Conservation (phyloP, 352 stramenopile species). For the Phytophthora tentaculata region DNA sequence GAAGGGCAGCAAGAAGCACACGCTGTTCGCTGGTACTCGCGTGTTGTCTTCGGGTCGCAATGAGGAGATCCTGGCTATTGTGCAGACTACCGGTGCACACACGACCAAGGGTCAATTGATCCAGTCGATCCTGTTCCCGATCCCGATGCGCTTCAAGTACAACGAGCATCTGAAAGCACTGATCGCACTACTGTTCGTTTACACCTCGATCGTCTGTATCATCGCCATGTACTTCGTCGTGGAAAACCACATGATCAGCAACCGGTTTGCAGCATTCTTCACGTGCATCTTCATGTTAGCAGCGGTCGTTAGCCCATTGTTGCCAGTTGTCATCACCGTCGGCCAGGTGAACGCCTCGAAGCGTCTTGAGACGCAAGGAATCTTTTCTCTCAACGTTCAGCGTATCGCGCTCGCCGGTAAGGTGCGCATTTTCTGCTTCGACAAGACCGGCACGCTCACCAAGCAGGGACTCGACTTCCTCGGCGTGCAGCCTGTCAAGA, state of each 20-base stretch:
- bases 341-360: constrained; percentile 85
- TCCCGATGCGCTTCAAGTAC: constrained; percentile 92
- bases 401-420: constrained; percentile 90
- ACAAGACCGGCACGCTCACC: constrained; percentile 94
- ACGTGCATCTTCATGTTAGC: constrained; percentile 78
- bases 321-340: constrained; percentile 90
- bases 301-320: constrained; percentile 72
- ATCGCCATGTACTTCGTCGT: constrained; percentile 71
- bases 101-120: constrained; percentile 87
- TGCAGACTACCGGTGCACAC: constrained; percentile 82
- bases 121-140: constrained; percentile 85
- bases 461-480: constrained; percentile 90
- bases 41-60: constrained; percentile 70
- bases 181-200: constrained; percentile 73
- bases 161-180: constrained; percentile 88
- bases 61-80: constrained; percentile 75
- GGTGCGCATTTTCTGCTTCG: constrained; percentile 90
- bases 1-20: constrained; percentile 81
- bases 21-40: constrained; percentile 87
- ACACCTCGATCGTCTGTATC: constrained; percentile 67
- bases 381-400: constrained; percentile 85
- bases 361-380: constrained; percentile 69
- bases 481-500: constrained; percentile 25
- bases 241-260: constrained; percentile 39
- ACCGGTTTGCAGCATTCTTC: constrained; percentile 50